phyloP scores from a whole-genome alignment of 768 basidiomycete genomes.

The Russula griseocarnosa region DNA sequence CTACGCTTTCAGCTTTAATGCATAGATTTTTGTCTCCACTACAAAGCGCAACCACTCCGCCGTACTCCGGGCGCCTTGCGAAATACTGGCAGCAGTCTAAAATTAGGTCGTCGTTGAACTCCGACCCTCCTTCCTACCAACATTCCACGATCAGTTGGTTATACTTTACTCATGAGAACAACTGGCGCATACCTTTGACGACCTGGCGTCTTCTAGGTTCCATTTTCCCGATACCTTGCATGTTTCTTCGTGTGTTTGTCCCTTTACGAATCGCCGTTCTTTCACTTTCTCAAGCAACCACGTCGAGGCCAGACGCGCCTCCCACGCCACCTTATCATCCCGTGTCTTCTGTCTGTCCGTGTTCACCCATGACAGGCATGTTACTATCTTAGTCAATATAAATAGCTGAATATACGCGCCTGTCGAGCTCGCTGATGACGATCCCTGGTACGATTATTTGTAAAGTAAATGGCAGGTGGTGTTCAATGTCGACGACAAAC shows the following conservation, averaged over 20 bases:
- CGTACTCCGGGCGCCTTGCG: constrained; percentile 34
- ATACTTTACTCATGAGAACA: background rate
- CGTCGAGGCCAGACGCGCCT: constrained; percentile 45
- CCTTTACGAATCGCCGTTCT: constrained; percentile 52
- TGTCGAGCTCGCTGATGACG: constrained; percentile 75
- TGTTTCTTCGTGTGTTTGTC: constrained; percentile 61
- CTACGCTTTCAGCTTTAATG: constrained; percentile 44
- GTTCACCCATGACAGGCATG: background rate
- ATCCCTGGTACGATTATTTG: constrained; percentile 63
- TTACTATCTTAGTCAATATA: background rate
- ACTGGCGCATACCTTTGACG: constrained; percentile 37
- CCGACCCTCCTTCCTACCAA: constrained; percentile 36
- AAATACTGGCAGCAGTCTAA: constrained; percentile 74
- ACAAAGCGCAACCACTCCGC: constrained; percentile 48
- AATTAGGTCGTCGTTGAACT: constrained; percentile 62
- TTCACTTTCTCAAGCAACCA: constrained; percentile 64
- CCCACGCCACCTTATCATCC: constrained; percentile 27
- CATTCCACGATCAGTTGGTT: constrained; percentile 1
- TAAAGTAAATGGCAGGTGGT: constrained; percentile 45
- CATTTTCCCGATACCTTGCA: constrained; percentile 58
- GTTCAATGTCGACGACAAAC: constrained; percentile 62
- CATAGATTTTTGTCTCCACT: constrained; percentile 68
- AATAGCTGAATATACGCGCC: constrained; percentile 39
- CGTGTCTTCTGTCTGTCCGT: constrained; percentile 18
- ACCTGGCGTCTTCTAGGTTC: constrained; percentile 46